phyloP scores from a whole-genome alignment of 1,284 basidiomycete species.

The Pterulicium gracile region DNA sequence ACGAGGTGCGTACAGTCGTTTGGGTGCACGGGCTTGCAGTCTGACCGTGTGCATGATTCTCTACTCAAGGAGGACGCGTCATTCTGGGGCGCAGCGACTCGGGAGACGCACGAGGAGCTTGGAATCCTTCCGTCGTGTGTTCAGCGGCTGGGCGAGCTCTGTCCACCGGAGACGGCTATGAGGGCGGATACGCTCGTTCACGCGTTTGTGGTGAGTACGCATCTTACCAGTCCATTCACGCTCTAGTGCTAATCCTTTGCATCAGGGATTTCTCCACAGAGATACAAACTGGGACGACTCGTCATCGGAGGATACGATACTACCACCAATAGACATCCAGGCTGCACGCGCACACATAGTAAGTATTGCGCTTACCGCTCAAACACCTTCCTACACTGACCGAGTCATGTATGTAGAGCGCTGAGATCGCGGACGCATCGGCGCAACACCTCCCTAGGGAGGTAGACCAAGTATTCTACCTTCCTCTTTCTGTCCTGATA shows the following conservation, averaged over 20 bases:
- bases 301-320: too few species aligned
- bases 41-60: constrained; percentile 6
- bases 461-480: constrained; percentile 60
- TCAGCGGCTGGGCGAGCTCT: constrained; percentile 54
- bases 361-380: too few species aligned
- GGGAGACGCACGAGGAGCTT: constrained; percentile 69
- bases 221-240: not conserved
- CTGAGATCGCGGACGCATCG: constrained; percentile 40
- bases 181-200: constrained; percentile 52
- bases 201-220: constrained; percentile 57
- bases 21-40: not conserved
- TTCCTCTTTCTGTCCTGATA: constrained; percentile 44
- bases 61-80: constrained; percentile 42
- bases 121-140: constrained; percentile 46
- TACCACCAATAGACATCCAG: constrained; percentile 7
- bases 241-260: constrained; percentile 1
- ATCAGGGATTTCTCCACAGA: constrained; percentile 8
- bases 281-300: constrained; percentile 41
- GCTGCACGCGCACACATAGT: constrained; percentile 29
- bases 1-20: constrained; percentile 33
- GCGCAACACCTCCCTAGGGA: constrained; percentile 40
- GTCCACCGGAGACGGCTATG: constrained; percentile 50
- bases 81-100: constrained; percentile 45
- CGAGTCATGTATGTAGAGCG: constrained; percentile 56
- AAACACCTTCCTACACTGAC: too few species aligned